Conservation (phyloP, 2,329 filamentous ascomycete genomes). For the Fusarium penzigii region DNA sequence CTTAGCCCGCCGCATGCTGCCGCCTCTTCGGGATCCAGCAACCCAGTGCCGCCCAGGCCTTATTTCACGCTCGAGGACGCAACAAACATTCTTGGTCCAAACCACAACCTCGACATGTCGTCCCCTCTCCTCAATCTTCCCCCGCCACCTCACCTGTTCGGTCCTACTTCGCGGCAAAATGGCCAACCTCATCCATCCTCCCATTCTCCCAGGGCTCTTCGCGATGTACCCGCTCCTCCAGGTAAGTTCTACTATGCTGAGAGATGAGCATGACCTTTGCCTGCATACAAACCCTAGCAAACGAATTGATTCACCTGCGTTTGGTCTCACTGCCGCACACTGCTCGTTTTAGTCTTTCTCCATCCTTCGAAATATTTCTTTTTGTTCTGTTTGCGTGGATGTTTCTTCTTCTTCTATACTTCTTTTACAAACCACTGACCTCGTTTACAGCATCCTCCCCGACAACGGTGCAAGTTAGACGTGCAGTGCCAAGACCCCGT, state of each 20-base stretch:
- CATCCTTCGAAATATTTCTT: too few relatives aligned
- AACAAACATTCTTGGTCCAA: slow-evolving; percentile 20
- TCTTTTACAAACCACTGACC: too few relatives aligned
- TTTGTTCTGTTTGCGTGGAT: too few relatives aligned
- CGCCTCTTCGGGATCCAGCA: slow-evolving; percentile 17
- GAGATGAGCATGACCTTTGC: not conserved
- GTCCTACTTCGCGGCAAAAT: slow-evolving; percentile 2
- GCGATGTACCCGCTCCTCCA: slow-evolving; percentile 21
- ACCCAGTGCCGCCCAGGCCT: slow-evolving; percentile 22
- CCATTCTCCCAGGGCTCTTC: slow-evolving; percentile 17
- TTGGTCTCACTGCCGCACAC: too few relatives aligned
- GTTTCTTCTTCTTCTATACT: too few relatives aligned
- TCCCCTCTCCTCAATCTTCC: slow-evolving; percentile 12
- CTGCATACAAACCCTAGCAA: slow-evolving; percentile 1
- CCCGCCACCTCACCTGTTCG: slow-evolving; percentile 20
- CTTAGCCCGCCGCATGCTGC: slow-evolving; percentile 16
- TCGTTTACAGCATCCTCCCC: slow-evolving; percentile 19
- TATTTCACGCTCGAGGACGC: slow-evolving; percentile 19
- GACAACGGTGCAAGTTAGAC: slow-evolving; percentile 27
- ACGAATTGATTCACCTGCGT: too few relatives aligned
- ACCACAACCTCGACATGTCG: slow-evolving; percentile 13
- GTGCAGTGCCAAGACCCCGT: slow-evolving; percentile 28
- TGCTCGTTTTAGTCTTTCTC: too few relatives aligned
- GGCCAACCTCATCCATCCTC: not conserved
- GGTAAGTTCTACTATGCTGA: slow-evolving; percentile 17